phyloP scores from a whole-genome alignment of 345 rosid species.

The Fremontodendron californicum region DNA sequence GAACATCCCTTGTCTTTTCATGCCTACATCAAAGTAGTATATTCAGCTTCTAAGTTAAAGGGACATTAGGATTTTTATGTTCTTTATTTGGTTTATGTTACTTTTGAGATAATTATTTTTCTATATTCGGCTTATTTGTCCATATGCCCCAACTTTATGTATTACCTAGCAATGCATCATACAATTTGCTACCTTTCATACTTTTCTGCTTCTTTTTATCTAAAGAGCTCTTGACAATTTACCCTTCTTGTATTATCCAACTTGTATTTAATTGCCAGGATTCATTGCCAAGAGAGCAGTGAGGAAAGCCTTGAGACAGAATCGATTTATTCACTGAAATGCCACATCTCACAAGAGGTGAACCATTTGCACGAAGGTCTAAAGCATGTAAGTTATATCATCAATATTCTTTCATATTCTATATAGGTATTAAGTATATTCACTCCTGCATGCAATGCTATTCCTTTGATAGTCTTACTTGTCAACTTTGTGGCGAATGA shows the following conservation, averaged over 20 bases:
- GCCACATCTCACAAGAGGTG: too few species aligned
- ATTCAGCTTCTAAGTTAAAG: background rate
- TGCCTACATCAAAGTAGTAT: background rate
- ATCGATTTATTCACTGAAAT: too few species aligned
- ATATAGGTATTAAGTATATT: background rate
- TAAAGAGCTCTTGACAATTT: background rate
- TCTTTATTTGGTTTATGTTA: background rate
- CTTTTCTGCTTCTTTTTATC: background rate
- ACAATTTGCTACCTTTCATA: background rate
- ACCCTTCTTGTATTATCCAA: background rate
- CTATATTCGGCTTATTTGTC: background rate
- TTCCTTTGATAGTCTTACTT: background rate
- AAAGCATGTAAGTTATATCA: constrained; percentile 64
- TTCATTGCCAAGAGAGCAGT: constrained; percentile 86
- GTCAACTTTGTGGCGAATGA: too few species aligned
- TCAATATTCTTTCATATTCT: background rate
- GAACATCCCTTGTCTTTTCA: background rate
- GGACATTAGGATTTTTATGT: background rate
- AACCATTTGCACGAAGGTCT: constrained; percentile 97
- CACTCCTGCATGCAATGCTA: background rate
- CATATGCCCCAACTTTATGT: background rate
- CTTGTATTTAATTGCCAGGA: constrained; percentile 37
- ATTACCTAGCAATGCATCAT: background rate
- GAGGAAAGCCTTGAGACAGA: constrained; percentile 84
- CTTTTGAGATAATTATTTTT: too few species aligned